These are phyloP conservation scores for Blastocystis sp. DNA, from an alignment of 352 stramenopile species.

Conservation along the genomic window DNA sequence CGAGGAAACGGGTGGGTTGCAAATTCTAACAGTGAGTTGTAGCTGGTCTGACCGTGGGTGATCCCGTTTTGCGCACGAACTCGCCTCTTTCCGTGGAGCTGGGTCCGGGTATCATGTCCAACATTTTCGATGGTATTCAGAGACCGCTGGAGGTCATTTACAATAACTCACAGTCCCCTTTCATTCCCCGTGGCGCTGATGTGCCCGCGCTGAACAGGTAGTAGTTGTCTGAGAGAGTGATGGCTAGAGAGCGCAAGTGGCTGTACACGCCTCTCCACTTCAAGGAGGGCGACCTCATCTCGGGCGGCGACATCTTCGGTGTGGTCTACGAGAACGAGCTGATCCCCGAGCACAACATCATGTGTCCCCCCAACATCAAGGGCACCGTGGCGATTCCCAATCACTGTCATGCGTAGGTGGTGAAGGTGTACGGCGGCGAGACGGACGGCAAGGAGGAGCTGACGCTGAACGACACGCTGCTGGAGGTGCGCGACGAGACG, in stretches of 20 bases:
- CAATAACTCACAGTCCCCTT: conserved; percentile 81
- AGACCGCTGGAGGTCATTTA: conserved; percentile 94
- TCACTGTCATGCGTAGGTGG: conserved; percentile 70
- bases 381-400: conserved; percentile 79
- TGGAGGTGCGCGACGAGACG: conserved; percentile 92
- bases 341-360: conserved; percentile 95
- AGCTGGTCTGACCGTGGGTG: conserved; percentile 90
- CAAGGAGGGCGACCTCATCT: conserved; percentile 75
- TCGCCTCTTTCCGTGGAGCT: conserved; percentile 95
- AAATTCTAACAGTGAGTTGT: conserved; percentile 65
- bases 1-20: conserved; percentile 63
- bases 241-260: conserved; percentile 38
- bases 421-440: conserved; percentile 91
- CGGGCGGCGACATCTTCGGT: conserved; percentile 94
- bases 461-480: conserved; percentile 91
- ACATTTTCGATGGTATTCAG: conserved; percentile 99
- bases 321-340: conserved; percentile 98
- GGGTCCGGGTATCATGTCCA: conserved; percentile 98
- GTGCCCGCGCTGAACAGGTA: conserved; percentile 84
- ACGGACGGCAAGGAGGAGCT: conserved; percentile 93
- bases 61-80: conserved; percentile 93
- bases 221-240: no score
- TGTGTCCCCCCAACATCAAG: conserved; percentile 97
- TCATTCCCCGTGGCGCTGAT: conserved; percentile 93
- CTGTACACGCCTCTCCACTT: conserved; percentile 62